Percentiles rank a stretch among this genome's conserved stretches.
These are phyloP conservation scores for Phytophthora hibernalis DNA, from an alignment of 352 stramenopile species.

Conservation along the genomic window DNA sequence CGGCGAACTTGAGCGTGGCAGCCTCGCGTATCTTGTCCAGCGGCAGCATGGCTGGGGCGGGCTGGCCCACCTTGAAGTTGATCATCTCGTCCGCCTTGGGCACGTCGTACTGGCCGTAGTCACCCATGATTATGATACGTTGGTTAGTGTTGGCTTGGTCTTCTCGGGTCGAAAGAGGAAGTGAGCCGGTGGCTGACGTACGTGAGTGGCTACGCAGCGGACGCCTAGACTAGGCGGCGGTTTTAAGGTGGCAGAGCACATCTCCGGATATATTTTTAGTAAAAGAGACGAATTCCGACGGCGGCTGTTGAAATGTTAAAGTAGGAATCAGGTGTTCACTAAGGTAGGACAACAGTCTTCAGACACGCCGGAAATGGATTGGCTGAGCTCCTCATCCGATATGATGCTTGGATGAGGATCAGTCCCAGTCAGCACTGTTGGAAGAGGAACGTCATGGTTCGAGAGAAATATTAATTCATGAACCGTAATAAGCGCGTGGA, in stretches of 20 bases:
- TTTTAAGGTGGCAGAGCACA: conserved; percentile 16
- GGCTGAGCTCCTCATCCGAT: conserved; percentile 21
- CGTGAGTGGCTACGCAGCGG: conserved; percentile 29
- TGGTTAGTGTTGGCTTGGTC: conserved; percentile 6
- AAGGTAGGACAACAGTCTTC: conserved; percentile 18
- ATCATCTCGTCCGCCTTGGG: conserved; percentile 83
- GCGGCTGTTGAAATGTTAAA: conserved; percentile 21
- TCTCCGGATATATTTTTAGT: neutral
- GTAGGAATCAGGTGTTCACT: conserved; percentile 10
- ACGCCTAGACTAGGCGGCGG: neutral
- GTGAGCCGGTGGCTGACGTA: conserved; percentile 12
- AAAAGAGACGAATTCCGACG: conserved; percentile 14
- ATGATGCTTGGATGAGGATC: conserved; percentile 24
- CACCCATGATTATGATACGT: conserved; percentile 62
- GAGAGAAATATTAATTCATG: no score
- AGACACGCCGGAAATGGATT: conserved; percentile 17
- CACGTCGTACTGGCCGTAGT: conserved; percentile 89
- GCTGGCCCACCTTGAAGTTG: conserved; percentile 93
- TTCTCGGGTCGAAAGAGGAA: conserved; percentile 19
- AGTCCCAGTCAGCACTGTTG: neutral
- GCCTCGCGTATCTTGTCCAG: conserved; percentile 88
- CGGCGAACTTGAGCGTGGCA: conserved; percentile 81
- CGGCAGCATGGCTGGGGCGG: conserved; percentile 81
- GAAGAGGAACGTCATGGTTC: no score
- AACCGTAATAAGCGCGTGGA: no score